Percentiles rank a stretch among this genome's conserved stretches.
These are phyloP conservation scores for Colletotrichum shisoi DNA, from an alignment of 2,329 filamentous ascomycete genomes.

Conservation along the genomic window DNA sequence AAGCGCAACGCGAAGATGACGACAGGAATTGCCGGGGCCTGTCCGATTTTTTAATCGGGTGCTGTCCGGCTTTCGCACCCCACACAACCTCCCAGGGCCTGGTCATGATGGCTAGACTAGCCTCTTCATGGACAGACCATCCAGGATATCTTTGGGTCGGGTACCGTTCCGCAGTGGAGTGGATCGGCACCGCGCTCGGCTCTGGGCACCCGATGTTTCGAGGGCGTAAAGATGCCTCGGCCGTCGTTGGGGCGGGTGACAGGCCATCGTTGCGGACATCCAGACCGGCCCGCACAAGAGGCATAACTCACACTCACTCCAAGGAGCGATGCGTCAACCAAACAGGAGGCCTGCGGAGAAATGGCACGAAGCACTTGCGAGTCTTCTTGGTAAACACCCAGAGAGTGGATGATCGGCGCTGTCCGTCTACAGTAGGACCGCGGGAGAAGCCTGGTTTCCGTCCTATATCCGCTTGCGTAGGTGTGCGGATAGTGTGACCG, in stretches of 20 bases:
- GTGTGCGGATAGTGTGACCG: conserved; percentile 3
- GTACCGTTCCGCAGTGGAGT: conserved; percentile 35
- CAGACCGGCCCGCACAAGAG: background rate
- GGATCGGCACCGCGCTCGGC: conserved; percentile 38
- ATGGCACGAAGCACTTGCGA: conserved; percentile 25
- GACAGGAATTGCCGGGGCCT: conserved; percentile 30
- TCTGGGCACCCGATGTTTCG: conserved; percentile 32
- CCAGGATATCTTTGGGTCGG: conserved; percentile 19
- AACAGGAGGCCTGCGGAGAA: background rate
- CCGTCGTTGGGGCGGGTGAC: background rate
- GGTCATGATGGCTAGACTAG: conserved; percentile 32
- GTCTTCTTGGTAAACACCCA: background rate
- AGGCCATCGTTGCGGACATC: background rate
- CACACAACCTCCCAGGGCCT: conserved; percentile 16
- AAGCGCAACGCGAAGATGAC: conserved; percentile 17
- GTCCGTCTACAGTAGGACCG: background rate
- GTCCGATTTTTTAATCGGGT: conserved; percentile 31
- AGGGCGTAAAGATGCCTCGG: conserved; percentile 31
- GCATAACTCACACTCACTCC: too few species aligned
- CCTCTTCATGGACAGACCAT: conserved; percentile 7
- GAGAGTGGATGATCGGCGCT: conserved; percentile 27
- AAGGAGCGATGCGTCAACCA: background rate
- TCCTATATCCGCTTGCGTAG: conserved; percentile 26
- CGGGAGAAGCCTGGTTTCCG: conserved; percentile 17
- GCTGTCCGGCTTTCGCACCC: conserved; percentile 23